Evolutionary conservation across 2,329 filamentous ascomycete species (phyloP).

Genomic region (Neopestalotiopsis sp.): DNA sequence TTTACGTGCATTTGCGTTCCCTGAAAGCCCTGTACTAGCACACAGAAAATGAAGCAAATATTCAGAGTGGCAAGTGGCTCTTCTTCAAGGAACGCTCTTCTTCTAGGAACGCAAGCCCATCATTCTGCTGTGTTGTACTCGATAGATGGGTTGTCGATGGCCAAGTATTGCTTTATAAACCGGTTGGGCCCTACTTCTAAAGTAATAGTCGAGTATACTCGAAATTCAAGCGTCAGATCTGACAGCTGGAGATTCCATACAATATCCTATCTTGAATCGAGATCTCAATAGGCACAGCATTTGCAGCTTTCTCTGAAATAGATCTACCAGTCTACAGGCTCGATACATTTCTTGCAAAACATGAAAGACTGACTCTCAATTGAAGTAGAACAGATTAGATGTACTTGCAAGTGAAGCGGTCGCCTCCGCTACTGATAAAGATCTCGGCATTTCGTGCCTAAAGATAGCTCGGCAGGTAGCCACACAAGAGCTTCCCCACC

Average conservation of each 20-base stretch:
- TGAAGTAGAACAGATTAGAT: neutral
- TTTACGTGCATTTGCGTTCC: neutral
- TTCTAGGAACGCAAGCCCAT: no score
- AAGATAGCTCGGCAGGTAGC: slow-evolving; percentile 4
- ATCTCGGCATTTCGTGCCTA: neutral
- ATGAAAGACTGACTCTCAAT: neutral
- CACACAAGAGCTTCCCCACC: slow-evolving; percentile 9
- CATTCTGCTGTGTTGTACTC: no score
- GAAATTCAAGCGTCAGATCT: no score
- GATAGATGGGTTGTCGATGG: no score
- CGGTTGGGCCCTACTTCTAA: no score
- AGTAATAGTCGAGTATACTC: no score
- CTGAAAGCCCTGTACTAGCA: neutral
- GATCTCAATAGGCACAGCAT: no score
- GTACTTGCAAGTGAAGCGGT: neutral
- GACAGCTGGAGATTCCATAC: no score
- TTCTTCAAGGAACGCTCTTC: no score
- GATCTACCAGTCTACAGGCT: neutral
- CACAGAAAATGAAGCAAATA: neutral
- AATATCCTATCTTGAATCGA: no score
- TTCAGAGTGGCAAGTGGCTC: neutral
- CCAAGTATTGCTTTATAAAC: no score
- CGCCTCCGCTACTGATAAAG: slow-evolving; percentile 13
- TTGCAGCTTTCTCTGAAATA: no score
- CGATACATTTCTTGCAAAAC: neutral